Evolutionary conservation across 176 grass and related monocot genomes (phyloP), one percentile per base, ranked within the genome.

Genomic region (Canna indica): DNA sequence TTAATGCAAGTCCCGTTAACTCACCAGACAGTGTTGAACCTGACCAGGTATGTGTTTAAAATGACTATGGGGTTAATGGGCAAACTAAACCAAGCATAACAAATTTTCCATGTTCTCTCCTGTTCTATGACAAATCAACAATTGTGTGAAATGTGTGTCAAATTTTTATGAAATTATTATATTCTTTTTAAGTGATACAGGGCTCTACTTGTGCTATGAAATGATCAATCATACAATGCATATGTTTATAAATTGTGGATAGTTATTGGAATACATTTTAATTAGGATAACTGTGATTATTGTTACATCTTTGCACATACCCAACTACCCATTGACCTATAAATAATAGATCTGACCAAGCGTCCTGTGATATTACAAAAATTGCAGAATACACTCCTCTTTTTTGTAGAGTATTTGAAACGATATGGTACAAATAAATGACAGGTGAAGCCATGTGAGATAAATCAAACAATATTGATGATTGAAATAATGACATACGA

Each of bases 21-120:
- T 89, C 88, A 48, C 69, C 83, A 54, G 83, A 83, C 36, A 81
- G 76, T 73, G 58, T 96, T 64, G 84, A 63, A 59, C 44, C 80
- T 79, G 79, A 87, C 64, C 88, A 89, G 88, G 93, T 91, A 67
- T 7, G 52, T 70, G 27, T 31, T 16, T 48, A 3, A 33, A 0
- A 30, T 5, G 5, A 31, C n/a, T 60, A 30, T 30, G 27, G 31
- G 27, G 25, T 60, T 28, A 30, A 18, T 54, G 24, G 2, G 24
- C 27, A 60, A 30, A 60, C 31, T 9, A 60, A 16, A 15, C 12
- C 24, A 60, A 60, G 26, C 25, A 30, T 6, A 31, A 10, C 58
- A 39, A 38, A 20, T 12, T 8, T 36, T n/a, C 15, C 20, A 39
- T 25, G 20, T 38, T n/a, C 9, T 33, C 25, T 4, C 0, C 20